These are phyloP conservation scores for Aspergillus melleus DNA, from an alignment of 2,329 filamentous ascomycete species.

Conservation along the genomic window DNA sequence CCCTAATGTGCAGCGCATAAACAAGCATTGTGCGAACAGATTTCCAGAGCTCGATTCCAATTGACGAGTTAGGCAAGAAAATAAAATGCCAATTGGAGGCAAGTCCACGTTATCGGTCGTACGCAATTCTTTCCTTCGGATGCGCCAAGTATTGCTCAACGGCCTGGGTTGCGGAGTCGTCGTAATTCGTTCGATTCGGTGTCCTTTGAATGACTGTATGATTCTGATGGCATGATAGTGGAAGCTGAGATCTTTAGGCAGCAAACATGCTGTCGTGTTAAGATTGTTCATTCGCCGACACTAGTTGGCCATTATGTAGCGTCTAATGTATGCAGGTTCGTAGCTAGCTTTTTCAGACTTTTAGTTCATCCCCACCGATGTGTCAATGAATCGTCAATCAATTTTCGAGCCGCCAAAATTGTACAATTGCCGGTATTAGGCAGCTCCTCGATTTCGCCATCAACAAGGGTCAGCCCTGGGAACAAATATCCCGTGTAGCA, in stretches of 20 bases:
- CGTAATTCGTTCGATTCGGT: background rate
- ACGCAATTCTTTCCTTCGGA: background rate
- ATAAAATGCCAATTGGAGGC: background rate
- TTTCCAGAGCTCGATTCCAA: background rate
- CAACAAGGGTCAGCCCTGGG: background rate
- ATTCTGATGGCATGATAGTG: background rate
- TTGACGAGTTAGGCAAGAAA: background rate
- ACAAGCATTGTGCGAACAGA: background rate
- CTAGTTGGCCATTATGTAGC: background rate
- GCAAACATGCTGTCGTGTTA: background rate
- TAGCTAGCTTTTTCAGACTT: background rate
- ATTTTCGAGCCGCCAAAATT: background rate
- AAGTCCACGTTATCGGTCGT: background rate
- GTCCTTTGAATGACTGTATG: background rate
- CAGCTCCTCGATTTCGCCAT: background rate
- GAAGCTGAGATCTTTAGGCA: background rate
- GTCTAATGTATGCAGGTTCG: background rate
- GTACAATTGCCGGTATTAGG: background rate
- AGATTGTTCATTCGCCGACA: background rate
- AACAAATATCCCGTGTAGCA: background rate
- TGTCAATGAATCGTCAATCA: background rate
- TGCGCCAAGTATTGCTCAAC: constrained; percentile 2
- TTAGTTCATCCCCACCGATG: background rate
- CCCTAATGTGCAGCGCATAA: background rate
- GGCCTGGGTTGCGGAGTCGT: background rate